Base-by-base conservation (phyloP, 1,139 yeast genomes). In the Yamadazyma friedrichii region DNA sequence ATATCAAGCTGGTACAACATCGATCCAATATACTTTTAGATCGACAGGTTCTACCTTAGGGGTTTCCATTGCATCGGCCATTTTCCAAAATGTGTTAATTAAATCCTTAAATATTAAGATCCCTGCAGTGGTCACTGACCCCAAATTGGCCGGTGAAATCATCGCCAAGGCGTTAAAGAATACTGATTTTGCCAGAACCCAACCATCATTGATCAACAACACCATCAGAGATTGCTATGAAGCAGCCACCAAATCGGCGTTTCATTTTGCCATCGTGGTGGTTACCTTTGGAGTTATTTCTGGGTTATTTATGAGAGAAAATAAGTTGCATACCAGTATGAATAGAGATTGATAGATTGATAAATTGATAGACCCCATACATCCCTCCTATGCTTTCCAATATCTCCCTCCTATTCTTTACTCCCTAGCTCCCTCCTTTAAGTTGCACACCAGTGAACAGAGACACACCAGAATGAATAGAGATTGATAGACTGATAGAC, bases 31-130 rank as follows among this genome's bases (percentile, higher is more conserved):
- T 57, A 81, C 87, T 3, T 84, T 82, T 63, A 68, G 91, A 51
- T 81, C 89, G 2, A 78, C 85, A 5, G 93, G 91, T 0, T 81
- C 88, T 1, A 82, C 89, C 0, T 58, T 82, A 38, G 91, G 91
- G 15, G 87, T 84, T 4, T 70, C 91, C 0, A 56, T 82, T 30
- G 84, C 86, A 0, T 77, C 84, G 6, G 83, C 89, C 2, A 68
- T 83, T 24, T 84, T 84, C 62, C 78, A 76, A 48, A 70, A 70
- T 27, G 50, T 59, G 39, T 52, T 62, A 36, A 50, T 52, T 16
- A 38, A 31, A 9, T 42, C 50, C 16, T 53, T 68, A 42, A 44
- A 47, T 3, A 36, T 28, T 2, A 52, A 48, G 11, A 53, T 67
- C 16, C 56, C 59, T 15, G 43, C 49, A 6, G 46, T 65, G 9